A percentile compares a stretch with the other conserved stretches of the same genome.
Conservation (phyloP, 108 stramenopile genomes). For the Pseudonitzschia pungens region DNA sequence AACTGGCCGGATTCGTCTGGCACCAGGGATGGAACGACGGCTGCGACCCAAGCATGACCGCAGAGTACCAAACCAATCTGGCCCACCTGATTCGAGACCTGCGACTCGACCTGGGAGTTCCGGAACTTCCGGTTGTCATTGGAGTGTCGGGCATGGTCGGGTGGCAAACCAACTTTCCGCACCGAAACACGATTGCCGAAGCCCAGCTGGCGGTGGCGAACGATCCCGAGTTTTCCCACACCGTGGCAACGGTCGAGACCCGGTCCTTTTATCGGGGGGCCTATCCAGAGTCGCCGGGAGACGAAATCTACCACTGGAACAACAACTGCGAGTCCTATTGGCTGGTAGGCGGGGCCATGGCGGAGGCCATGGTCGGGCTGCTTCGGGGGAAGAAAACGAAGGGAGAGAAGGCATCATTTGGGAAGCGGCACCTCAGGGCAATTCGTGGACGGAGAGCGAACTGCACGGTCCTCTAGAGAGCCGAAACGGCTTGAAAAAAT, state of each 20-base stretch:
- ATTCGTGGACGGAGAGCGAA: too few relatives aligned
- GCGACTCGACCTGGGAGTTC: slow-evolving; percentile 26
- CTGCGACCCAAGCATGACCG: slow-evolving; percentile 16
- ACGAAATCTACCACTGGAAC: slow-evolving; percentile 29
- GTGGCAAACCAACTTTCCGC: neutral
- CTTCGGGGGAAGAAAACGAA: neutral
- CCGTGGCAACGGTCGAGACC: slow-evolving; percentile 27
- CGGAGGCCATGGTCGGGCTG: slow-evolving; percentile 14
- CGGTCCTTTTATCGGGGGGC: slow-evolving; percentile 17
- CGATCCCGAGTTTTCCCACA: slow-evolving; percentile 27
- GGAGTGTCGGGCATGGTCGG: slow-evolving; percentile 46
- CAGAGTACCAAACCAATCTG: slow-evolving; percentile 38
- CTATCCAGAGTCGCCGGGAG: slow-evolving; percentile 11
- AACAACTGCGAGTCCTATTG: slow-evolving; percentile 33
- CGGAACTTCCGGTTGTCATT: slow-evolving; percentile 31
- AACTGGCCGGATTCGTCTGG: slow-evolving; percentile 48
- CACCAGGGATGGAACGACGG: slow-evolving; percentile 57
- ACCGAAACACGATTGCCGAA: neutral
- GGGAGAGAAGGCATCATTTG: too few relatives aligned
- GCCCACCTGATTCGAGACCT: slow-evolving; percentile 47
- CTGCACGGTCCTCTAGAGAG: too few relatives aligned
- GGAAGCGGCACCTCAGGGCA: too few relatives aligned
- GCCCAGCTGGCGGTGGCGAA: slow-evolving; percentile 25
- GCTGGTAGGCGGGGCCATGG: slow-evolving; percentile 31
- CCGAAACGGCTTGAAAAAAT: too few relatives aligned